phyloP scores from a whole-genome alignment of 371 early-diverging fungal species.

The Mortierella sp. region DNA sequence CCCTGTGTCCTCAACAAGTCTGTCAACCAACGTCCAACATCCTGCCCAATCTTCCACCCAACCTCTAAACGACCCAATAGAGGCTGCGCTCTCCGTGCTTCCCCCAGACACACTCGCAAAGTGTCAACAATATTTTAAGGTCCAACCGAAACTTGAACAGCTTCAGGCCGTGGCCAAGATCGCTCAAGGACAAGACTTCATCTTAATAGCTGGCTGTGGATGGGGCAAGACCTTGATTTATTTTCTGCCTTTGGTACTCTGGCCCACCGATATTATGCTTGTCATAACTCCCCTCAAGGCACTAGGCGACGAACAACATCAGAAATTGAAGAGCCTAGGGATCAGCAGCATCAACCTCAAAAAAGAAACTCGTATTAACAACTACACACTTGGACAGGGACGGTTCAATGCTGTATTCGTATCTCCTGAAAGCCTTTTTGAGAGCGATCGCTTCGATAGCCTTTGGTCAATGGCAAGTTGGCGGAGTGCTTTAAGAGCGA shows the following conservation, averaged over 20 bases:
- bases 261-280: not conserved
- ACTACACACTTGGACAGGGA: not conserved
- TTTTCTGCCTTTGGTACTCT: slow-evolving; percentile 9
- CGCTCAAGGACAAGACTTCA: slow-evolving; percentile 5
- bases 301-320: slow-evolving; percentile 5
- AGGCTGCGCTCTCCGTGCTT: no score
- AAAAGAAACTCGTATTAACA: not conserved
- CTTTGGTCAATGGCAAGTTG: not conserved
- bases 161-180: slow-evolving; percentile 7
- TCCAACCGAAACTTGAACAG: slow-evolving; percentile 5
- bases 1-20: no score
- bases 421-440: slow-evolving; percentile 2
- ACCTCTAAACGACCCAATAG: no score
- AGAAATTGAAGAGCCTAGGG: not conserved
- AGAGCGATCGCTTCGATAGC: not conserved
- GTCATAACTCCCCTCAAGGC: slow-evolving; percentile 9
- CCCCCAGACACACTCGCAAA: no score
- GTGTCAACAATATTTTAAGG: not conserved
- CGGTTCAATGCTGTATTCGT: slow-evolving; percentile 3
- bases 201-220: slow-evolving; percentile 8
- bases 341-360: slow-evolving; percentile 9
- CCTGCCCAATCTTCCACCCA: no score
- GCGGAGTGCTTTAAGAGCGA: not conserved
- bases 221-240: slow-evolving; percentile 11
- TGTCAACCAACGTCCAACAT: no score